Percentiles rank a stretch among this genome's conserved stretches.
Conservation (phyloP, 1,284 basidiomycete species). For the Grifola frondosa region DNA sequence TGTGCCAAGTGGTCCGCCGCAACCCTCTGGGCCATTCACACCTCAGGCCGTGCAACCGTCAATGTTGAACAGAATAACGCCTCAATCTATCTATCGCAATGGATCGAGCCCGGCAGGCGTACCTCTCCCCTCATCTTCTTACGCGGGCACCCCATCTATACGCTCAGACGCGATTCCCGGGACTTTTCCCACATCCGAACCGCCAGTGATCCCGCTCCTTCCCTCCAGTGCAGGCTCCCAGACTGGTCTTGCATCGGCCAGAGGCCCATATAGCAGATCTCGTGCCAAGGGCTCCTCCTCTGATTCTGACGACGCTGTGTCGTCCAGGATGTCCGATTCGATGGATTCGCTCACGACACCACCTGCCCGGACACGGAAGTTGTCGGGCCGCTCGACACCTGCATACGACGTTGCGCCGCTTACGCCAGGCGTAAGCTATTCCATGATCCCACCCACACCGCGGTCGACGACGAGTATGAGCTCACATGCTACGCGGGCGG, state of each 20-base stretch:
- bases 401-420: constrained; percentile 28
- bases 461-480: constrained; percentile 17
- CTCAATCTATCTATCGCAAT: constrained; percentile 7
- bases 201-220: constrained; percentile 20
- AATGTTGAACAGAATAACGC: too few species aligned
- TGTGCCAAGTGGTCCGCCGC: constrained; percentile 27
- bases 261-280: constrained; percentile 15
- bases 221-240: constrained; percentile 14
- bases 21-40: neutral
- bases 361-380: constrained; percentile 21
- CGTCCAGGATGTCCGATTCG: constrained; percentile 27
- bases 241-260: constrained; percentile 16
- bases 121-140: constrained; percentile 17
- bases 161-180: constrained; percentile 13
- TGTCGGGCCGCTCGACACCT: constrained; percentile 18
- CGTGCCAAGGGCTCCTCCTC: constrained; percentile 17
- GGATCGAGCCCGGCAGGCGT: constrained; percentile 7
- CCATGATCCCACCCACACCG: constrained; percentile 24
- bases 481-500: constrained; percentile 17
- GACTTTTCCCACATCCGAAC: constrained; percentile 12
- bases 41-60: too few species aligned
- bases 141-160: constrained; percentile 18
- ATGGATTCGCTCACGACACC: constrained; percentile 31
- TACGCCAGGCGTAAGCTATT: constrained; percentile 21
- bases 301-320: constrained; percentile 26